Base-by-base conservation (phyloP, 1,284 basidiomycete genomes). In the Ustilago curta region DNA sequence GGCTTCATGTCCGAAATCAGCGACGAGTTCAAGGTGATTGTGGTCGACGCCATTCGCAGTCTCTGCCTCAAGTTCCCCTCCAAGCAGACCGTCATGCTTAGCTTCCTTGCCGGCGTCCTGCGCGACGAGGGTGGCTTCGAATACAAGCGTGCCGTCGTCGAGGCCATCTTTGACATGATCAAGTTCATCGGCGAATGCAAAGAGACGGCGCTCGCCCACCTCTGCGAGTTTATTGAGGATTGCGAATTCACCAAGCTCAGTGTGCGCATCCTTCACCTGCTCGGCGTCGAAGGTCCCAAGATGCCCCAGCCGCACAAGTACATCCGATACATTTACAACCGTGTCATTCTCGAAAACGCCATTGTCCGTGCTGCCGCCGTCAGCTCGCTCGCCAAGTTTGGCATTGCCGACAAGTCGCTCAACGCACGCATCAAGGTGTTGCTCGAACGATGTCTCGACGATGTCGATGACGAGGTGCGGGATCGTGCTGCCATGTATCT, bases 181-280 rank as follows among this genome's bases (percentile, higher is more conserved):
- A 97, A 96, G 86, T 97, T 91, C 87, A 97, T 99, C 82, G 87
- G 88, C 49, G 96, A 98, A 66, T 93, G 92, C 87, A 97, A 97
- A 86, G 97, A 84, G 68, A 68, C 77, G 12, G 97, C 97, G 1
- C 90, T 99, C 45, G 95, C 95, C 12, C 94, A 99, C 84, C 90
- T 99, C n/a, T 99, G 97, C 88, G 97, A 99, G 86, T 99, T 99
- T 86, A 99, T 99, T 85, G 97, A 99, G 87, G 97, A 99, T 85
- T 99, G 97, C 89, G 97, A 99, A 86, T 99, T 99, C 85, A 98
- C 96, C 44, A 99, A 99, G 87, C 90, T 99, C 51, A 97, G 94
- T 29, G 97, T 99, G 66, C 91, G 97, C 53, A 94, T 99, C 80
- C 89, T 99, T 39, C 93, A 99, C 85, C 87, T 99, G 40, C 91